These are phyloP conservation scores for Scutellaria baicalensis DNA, from an alignment of 257 asterid species.

Conservation along the genomic window DNA sequence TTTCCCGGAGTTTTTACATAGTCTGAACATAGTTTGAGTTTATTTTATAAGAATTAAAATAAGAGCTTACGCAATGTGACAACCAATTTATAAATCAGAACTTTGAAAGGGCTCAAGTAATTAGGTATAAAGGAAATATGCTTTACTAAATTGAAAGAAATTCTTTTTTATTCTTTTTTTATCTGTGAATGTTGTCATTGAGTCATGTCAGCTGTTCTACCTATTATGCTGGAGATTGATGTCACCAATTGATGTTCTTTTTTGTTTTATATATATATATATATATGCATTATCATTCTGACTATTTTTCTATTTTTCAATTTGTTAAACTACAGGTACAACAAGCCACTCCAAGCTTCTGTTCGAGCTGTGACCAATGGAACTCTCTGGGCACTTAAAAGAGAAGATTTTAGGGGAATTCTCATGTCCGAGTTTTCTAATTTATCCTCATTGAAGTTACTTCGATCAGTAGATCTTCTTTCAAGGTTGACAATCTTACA, in stretches of 20 bases:
- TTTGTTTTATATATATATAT: no score
- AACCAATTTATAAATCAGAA: not conserved
- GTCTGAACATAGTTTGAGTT: not conserved
- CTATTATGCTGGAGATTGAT: not conserved
- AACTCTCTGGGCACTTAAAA: conserved; percentile 87
- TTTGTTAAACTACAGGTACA: conserved; percentile 57
- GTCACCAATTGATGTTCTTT: not conserved
- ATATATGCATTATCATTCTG: not conserved
- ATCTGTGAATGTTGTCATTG: not conserved
- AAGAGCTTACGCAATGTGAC: not conserved
- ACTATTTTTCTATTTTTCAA: conserved; percentile 2
- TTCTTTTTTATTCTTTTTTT: not conserved
- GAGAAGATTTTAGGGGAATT: conserved; percentile 96
- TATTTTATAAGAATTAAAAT: not conserved
- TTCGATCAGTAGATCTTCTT: conserved; percentile 88
- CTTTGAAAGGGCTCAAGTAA: not conserved
- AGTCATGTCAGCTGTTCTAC: not conserved
- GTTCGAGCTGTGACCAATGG: conserved; percentile 87
- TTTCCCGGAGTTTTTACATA: not conserved
- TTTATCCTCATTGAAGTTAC: conserved; percentile 85
- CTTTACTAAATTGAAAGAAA: not conserved
- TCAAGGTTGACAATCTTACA: conserved; percentile 93
- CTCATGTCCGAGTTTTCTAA: conserved; percentile 90
- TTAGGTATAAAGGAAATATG: not conserved
- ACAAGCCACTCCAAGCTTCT: conserved; percentile 98